A percentile compares a stretch with the other conserved stretches of the same genome.
phyloP scores from a whole-genome alignment of 495 filamentous ascomycete species.

The Penicillium silybi region DNA sequence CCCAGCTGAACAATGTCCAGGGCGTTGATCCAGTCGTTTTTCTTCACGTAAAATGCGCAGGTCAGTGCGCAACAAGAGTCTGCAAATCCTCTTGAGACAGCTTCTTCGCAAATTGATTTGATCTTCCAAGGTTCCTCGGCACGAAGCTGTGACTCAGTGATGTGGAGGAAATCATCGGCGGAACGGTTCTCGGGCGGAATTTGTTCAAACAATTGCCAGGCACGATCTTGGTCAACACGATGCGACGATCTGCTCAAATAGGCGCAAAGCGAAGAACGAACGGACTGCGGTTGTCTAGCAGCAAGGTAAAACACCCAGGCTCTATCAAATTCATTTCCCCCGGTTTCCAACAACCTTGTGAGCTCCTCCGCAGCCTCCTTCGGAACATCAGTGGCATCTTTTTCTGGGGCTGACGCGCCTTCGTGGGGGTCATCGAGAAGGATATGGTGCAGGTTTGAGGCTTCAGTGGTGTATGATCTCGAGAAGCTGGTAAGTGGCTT shows the following conservation, averaged over 20 bases:
- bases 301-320: constrained; percentile 35
- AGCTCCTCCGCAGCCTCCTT: constrained; percentile 14
- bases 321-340: constrained; percentile 23
- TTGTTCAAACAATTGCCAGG: constrained; percentile 37
- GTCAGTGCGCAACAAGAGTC: constrained; percentile 19
- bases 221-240: constrained; percentile 32
- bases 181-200: constrained; percentile 30
- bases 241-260: constrained; percentile 35
- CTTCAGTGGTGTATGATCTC: constrained; percentile 30
- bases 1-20: constrained; percentile 7
- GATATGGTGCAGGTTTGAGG: constrained; percentile 4
- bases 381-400: neutral
- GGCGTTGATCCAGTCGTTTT: constrained; percentile 30
- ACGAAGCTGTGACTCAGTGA: constrained; percentile 26
- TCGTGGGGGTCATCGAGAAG: neutral
- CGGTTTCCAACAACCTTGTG: constrained; percentile 14
- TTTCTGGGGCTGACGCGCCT: neutral
- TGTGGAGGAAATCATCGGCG: constrained; percentile 34
- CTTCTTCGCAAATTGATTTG: constrained; percentile 28
- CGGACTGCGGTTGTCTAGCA: constrained; percentile 24
- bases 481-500: constrained; percentile 16
- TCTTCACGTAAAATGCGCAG: constrained; percentile 33
- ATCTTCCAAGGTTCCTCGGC: constrained; percentile 14
- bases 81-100: constrained; percentile 20
- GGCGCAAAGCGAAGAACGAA: constrained; percentile 31